A percentile compares a stretch with the other conserved stretches of the same genome.
Conservation (phyloP, 306 rosid genomes). For the Cucumis hystrix region DNA sequence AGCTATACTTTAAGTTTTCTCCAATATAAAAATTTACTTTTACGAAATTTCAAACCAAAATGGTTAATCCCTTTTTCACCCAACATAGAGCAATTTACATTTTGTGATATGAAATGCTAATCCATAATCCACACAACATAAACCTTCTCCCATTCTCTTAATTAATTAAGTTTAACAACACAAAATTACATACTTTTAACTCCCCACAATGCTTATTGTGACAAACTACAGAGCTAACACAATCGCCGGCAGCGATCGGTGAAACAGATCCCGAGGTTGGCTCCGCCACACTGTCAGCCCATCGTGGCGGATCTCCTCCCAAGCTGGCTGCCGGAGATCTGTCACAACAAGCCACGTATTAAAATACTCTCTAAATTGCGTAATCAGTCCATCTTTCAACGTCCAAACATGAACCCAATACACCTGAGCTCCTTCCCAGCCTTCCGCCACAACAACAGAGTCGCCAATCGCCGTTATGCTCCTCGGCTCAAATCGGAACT, state of each 20-base stretch:
- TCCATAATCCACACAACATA: not conserved
- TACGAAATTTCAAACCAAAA: no score
- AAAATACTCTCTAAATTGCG: conserved; percentile 73
- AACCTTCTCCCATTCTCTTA: not conserved
- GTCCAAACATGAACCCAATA: conserved; percentile 96
- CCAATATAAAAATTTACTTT: no score
- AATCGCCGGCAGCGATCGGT: conserved; percentile 55
- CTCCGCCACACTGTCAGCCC: conserved; percentile 65
- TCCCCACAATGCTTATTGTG: not conserved
- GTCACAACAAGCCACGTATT: conserved; percentile 87
- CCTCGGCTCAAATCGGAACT: conserved; percentile 65
- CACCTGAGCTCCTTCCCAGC: conserved; percentile 76
- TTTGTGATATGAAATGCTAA: not conserved
- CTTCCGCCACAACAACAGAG: conserved; percentile 49
- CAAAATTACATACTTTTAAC: not conserved
- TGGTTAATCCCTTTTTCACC: not conserved
- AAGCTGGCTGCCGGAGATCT: conserved; percentile 39
- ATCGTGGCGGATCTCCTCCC: conserved; percentile 31
- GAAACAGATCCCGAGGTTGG: conserved; percentile 66
- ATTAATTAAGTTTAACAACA: not conserved
- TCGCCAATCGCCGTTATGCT: conserved; percentile 37
- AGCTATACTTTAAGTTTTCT: no score
- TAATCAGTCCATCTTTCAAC: conserved; percentile 45
- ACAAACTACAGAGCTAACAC: conserved; percentile 48
- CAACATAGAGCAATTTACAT: not conserved